phyloP scores from a whole-genome alignment of 2,329 filamentous ascomycete genomes.

The Phyllosticta capitalensis region DNA sequence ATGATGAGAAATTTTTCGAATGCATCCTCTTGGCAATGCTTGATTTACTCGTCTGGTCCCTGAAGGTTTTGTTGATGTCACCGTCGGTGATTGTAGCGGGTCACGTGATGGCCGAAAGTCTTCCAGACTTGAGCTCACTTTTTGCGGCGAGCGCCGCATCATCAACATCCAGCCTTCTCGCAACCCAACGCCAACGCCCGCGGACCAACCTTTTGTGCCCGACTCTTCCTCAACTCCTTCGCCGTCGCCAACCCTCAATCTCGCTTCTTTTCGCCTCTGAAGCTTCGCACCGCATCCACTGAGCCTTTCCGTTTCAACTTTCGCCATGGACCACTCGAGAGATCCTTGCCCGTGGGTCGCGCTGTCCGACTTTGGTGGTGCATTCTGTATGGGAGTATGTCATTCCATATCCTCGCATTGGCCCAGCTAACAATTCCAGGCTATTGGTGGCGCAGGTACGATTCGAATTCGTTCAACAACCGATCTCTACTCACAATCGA shows the following conservation, averaged over 20 bases:
- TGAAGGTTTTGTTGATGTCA: not conserved
- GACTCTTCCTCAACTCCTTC: not conserved
- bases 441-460: slow-evolving; percentile 32
- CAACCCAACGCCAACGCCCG: slow-evolving; percentile 2
- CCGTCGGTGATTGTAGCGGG: not conserved
- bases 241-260: not conserved
- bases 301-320: not conserved
- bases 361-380: slow-evolving; percentile 94
- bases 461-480: slow-evolving; percentile 7
- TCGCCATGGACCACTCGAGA: slow-evolving; percentile 80
- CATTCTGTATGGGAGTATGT: slow-evolving; percentile 91
- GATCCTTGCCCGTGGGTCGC: slow-evolving; percentile 97
- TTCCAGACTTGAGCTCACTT: not conserved
- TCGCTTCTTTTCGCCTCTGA: not conserved
- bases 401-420: not conserved
- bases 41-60: not conserved
- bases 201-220: not conserved
- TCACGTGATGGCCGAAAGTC: not conserved
- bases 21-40: not conserved
- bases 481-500: slow-evolving; percentile 54
- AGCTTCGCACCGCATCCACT: not conserved
- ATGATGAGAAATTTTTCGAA: not conserved
- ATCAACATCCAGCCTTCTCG: slow-evolving; percentile 3
- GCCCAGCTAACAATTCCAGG: slow-evolving; percentile 16
- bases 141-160: not conserved